These are phyloP conservation scores for Ogataea polymorpha DNA, from an alignment of 805 yeast genomes.

Conservation along the genomic window DNA sequence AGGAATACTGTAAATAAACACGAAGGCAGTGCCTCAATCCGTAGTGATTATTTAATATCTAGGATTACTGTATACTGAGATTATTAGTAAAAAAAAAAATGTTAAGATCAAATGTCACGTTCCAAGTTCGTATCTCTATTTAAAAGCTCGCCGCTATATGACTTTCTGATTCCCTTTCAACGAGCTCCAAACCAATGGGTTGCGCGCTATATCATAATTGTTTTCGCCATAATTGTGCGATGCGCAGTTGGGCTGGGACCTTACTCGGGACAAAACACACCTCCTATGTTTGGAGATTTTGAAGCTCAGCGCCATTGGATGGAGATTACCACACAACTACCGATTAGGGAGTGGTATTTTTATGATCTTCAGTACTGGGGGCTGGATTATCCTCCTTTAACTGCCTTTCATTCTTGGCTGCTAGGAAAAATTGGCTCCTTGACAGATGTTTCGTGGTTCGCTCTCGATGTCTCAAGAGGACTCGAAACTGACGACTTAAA, in stretches of 20 bases:
- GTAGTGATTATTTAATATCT: too few relatives aligned
- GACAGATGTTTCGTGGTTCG: constrained; percentile 73
- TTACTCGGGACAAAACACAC: constrained; percentile 66
- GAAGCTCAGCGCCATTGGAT: constrained; percentile 99
- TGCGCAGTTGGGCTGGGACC: constrained; percentile 88
- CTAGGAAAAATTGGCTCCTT: constrained; percentile 70
- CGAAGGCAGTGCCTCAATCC: too few relatives aligned
- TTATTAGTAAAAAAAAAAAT: background rate
- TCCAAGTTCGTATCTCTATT: constrained; percentile 32
- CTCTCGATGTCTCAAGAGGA: constrained; percentile 70
- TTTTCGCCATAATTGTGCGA: constrained; percentile 72
- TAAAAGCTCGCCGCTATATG: constrained; percentile 64
- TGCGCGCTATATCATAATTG: constrained; percentile 70
- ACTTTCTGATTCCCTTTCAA: constrained; percentile 72
- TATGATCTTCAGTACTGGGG: constrained; percentile 95
- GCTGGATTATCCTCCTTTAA: constrained; percentile 92
- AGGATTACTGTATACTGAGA: too few relatives aligned
- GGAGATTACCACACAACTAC: constrained; percentile 79
- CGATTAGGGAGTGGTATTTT: constrained; percentile 79
- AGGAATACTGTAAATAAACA: constrained; percentile 20
- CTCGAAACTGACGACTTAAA: constrained; percentile 64
- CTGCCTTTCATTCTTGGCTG: constrained; percentile 88
- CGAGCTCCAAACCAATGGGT: constrained; percentile 89
- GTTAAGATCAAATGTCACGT: constrained; percentile 4
- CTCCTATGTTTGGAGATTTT: constrained; percentile 92